Conservation (phyloP, 352 stramenopile species). For the Discostella stelligera region DNA sequence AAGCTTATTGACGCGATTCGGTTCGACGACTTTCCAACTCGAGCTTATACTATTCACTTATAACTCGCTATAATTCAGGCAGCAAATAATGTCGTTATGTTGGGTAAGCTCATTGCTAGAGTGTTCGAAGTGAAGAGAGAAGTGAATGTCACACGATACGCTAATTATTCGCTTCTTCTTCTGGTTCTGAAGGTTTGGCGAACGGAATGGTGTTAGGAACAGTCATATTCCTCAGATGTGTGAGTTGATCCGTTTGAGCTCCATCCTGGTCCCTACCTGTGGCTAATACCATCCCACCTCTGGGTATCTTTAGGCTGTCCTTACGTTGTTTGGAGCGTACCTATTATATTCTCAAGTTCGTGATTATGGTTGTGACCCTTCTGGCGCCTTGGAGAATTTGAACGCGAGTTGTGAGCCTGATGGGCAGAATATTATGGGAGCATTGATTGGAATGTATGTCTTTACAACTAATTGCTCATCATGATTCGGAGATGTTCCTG, state of each 20-base stretch:
- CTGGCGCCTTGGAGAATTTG: background rate
- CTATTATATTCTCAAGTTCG: background rate
- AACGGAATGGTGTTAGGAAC: background rate
- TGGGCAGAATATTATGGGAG: background rate
- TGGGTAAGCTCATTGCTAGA: background rate
- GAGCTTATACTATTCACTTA: background rate
- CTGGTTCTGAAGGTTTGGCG: background rate
- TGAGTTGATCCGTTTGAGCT: background rate
- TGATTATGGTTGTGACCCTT: background rate
- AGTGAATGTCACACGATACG: background rate
- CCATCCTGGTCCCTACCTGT: background rate
- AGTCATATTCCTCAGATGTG: background rate
- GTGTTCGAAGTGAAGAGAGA: background rate
- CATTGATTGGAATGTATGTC: background rate
- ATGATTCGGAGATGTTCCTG: background rate
- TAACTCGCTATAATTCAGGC: background rate
- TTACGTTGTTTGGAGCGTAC: background rate
- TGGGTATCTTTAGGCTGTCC: background rate
- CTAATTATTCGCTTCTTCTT: background rate
- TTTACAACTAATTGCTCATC: background rate
- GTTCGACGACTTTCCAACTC: background rate
- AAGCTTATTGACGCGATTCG: background rate
- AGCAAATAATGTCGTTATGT: background rate
- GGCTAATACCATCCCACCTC: background rate
- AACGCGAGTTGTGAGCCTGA: background rate